Evolutionary conservation across 306 rosid species (phyloP).

Genomic region (Styphnolobium japonicum): DNA sequence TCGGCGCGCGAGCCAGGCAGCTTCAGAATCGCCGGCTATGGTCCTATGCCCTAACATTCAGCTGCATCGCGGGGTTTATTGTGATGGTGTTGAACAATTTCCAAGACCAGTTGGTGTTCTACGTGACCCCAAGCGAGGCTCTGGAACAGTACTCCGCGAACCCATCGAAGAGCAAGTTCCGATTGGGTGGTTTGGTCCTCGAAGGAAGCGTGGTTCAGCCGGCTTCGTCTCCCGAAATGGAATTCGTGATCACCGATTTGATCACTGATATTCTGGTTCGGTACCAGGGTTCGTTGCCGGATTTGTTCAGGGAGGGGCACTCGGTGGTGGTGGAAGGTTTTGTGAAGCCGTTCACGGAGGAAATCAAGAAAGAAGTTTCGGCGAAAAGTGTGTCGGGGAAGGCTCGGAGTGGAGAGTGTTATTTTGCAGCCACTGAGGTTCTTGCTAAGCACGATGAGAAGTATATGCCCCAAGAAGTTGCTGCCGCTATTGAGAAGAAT

Average conservation of each 20-base stretch:
- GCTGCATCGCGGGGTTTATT: conserved; percentile 76
- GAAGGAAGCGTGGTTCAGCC: conserved; percentile 92
- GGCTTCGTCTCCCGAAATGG: conserved; percentile 64
- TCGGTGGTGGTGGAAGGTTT: conserved; percentile 90
- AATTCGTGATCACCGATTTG: conserved; percentile 84
- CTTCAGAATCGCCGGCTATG: conserved; percentile 86
- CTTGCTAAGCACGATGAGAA: conserved; percentile 95
- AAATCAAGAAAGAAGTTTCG: conserved; percentile 53
- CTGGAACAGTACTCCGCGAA: conserved; percentile 52
- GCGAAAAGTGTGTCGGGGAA: conserved; percentile 56
- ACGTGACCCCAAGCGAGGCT: conserved; percentile 81
- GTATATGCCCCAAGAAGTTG: conserved; percentile 89
- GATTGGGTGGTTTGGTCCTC: conserved; percentile 84
- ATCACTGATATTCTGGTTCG: conserved; percentile 85
- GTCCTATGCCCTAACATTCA: conserved; percentile 70
- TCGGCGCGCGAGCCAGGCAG: conserved; percentile 85
- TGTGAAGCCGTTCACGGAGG: conserved; percentile 77
- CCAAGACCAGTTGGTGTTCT: conserved; percentile 78
- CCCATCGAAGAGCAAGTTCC: conserved; percentile 74
- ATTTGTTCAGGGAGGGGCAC: conserved; percentile 88
- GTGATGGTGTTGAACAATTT: conserved; percentile 76
- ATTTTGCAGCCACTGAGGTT: conserved; percentile 76
- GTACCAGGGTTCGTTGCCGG: conserved; percentile 73
- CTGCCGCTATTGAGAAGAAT: conserved; percentile 84
- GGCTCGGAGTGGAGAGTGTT: conserved; percentile 69